Evolutionary conservation across 148 eudicot species (phyloP), one percentile per base, ranked within the genome.

Genomic region (Selenicereus undatus): DNA sequence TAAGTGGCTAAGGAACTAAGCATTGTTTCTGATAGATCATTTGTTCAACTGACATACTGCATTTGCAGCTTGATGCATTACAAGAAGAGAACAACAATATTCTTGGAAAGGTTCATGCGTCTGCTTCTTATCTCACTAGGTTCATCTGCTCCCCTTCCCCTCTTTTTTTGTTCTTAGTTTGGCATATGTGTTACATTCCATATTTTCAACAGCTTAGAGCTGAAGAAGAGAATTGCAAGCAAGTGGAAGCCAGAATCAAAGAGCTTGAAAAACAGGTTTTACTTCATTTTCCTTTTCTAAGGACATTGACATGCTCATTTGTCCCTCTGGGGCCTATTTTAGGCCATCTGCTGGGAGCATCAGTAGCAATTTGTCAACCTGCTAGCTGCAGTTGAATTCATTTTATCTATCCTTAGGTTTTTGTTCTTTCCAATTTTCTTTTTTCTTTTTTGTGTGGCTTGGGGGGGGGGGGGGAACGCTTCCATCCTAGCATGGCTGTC

Each of bases 231-330:
- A 88, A 87, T 77, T 87, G 82, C 73, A 89, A 91, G 81, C 91
- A 89, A 83, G 91, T 89, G 76, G 97, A 92, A 79, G 94, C 93
- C 78, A 91, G 98, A 87, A 90, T 90, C 70, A 91, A 87, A 89
- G 95, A 94, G 89, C 93, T 94, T 82, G 98, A 94, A 81, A 92
- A 90, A 78, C 98, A 94, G 98, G 98, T 94, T 35, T 81, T 65
- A 20, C 24, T 54, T 77, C 13, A 6, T 27, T 65, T 26, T 79
- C 50, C 50, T 22, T 82, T 76, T 26, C 36, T 35, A 29, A 36
- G 73, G 48, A 39, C 8, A 26, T 66, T 45, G 18, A 32, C 16
- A 74, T 43, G 50, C 35, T 26, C 29, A 17, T 45, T 26, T 48
- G 74, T 30, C 22, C n/a, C 22, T 16, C 62, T 56, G 5, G 62